These are phyloP conservation scores for Ophiostoma novo-ulmi DNA, from an alignment of 2,329 filamentous ascomycete species.

Conservation along the genomic window DNA sequence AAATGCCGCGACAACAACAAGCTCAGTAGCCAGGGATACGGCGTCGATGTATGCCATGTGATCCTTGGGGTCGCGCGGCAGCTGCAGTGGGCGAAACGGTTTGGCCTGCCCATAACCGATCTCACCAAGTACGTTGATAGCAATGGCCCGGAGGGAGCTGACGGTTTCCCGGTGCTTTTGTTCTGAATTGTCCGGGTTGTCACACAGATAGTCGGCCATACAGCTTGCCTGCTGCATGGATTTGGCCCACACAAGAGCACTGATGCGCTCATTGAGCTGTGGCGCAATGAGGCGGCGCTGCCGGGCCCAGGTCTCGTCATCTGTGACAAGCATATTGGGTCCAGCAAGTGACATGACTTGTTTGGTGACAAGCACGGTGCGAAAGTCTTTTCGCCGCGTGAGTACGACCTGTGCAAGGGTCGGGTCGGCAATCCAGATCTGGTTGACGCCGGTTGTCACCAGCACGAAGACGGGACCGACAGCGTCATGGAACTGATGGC, in stretches of 20 bases:
- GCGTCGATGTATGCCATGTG: slow-evolving; percentile 34
- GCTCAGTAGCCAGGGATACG: slow-evolving; percentile 32
- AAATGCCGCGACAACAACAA: slow-evolving; percentile 32
- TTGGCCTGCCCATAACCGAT: slow-evolving; percentile 35
- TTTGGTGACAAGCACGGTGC: slow-evolving; percentile 30
- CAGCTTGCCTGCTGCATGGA: slow-evolving; percentile 31
- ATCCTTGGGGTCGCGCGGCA: slow-evolving; percentile 25
- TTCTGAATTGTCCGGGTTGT: slow-evolving; percentile 30
- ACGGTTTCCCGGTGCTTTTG: slow-evolving; percentile 28
- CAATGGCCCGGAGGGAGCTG: slow-evolving; percentile 33
- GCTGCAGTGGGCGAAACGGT: slow-evolving; percentile 31
- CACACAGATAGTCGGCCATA: slow-evolving; percentile 33
- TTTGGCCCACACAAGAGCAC: slow-evolving; percentile 35
- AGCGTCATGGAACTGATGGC: slow-evolving; percentile 30
- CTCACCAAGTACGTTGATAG: slow-evolving; percentile 37
- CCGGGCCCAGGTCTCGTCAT: slow-evolving; percentile 33
- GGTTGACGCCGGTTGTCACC: slow-evolving; percentile 30
- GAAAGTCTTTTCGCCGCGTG: slow-evolving; percentile 36
- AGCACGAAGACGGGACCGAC: slow-evolving; percentile 33
- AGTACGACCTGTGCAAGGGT: slow-evolving; percentile 32
- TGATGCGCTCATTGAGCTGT: slow-evolving; percentile 37
- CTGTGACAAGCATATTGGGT: slow-evolving; percentile 33
- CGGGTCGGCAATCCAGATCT: slow-evolving; percentile 33
- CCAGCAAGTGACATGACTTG: slow-evolving; percentile 36
- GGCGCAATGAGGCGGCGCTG: slow-evolving; percentile 37